phyloP scores from a whole-genome alignment of 257 asterid species.

The Solanum ossicruentum region DNA sequence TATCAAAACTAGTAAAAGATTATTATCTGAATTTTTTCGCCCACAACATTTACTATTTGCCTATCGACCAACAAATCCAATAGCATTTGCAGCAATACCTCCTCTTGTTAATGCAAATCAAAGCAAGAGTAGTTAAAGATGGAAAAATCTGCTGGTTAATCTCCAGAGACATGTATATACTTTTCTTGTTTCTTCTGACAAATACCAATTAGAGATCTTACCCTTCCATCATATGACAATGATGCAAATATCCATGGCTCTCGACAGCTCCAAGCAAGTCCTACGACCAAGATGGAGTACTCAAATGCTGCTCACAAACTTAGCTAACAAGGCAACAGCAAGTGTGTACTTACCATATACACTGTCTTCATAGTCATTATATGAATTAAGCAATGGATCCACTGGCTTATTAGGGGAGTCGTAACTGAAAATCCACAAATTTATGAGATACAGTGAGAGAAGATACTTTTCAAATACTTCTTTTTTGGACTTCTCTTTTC shows the following conservation, averaged over 20 bases:
- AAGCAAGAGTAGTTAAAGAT: background rate
- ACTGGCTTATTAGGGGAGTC: constrained; percentile 24
- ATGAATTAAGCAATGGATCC: constrained; percentile 60
- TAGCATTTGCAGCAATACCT: background rate
- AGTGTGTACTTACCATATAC: constrained; percentile 58
- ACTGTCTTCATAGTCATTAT: constrained; percentile 87
- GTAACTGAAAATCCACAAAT: background rate
- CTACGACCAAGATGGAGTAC: constrained; percentile 25
- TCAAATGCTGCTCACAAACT: constrained; percentile 7
- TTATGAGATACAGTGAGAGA: background rate
- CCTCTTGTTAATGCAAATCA: background rate
- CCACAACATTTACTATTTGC: background rate
- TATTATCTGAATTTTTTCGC: background rate
- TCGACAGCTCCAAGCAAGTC: constrained; percentile 91
- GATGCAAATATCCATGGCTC: constrained; percentile 98
- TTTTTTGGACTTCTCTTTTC: background rate
- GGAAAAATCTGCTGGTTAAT: background rate
- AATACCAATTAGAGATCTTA: constrained; percentile 21
- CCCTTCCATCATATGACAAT: constrained; percentile 96
- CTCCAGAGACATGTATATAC: background rate
- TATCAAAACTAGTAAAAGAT: background rate
- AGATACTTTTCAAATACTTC: background rate
- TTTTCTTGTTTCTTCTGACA: background rate
- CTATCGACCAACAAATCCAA: background rate
- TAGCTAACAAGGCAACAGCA: background rate